Conservation (phyloP, 305 asterid species). For the Rubia peregrina region DNA sequence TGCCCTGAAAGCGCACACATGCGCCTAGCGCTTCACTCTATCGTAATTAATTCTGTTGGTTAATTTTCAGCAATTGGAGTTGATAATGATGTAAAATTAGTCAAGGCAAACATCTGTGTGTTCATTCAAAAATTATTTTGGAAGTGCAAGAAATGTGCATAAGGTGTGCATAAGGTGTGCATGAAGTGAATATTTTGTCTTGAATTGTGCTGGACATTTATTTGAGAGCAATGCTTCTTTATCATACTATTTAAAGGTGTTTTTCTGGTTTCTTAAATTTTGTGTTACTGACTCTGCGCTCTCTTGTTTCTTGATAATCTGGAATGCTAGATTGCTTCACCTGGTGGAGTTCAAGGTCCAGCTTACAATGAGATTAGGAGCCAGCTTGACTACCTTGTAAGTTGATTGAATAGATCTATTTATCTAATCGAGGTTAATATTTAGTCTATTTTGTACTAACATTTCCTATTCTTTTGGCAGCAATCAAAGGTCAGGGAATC, state of each 20-base stretch:
- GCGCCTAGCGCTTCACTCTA: too few relatives aligned
- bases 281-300: slow-evolving; percentile 9
- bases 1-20: too few relatives aligned
- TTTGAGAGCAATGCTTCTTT: too few relatives aligned
- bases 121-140: too few relatives aligned
- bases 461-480: slow-evolving; percentile 29
- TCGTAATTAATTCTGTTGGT: too few relatives aligned
- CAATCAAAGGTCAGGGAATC: slow-evolving; percentile 47
- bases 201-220: too few relatives aligned
- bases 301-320: slow-evolving; percentile 9
- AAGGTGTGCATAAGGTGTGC: too few relatives aligned
- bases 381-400: slow-evolving; percentile 48
- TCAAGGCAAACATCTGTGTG: neutral
- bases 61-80: neutral
- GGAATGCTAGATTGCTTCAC: slow-evolving; percentile 33
- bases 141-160: too few relatives aligned
- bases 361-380: slow-evolving; percentile 49
- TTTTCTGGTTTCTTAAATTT: neutral
- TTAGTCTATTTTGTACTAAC: neutral
- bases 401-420: slow-evolving; percentile 13
- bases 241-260: neutral
- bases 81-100: neutral
- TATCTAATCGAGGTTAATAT: neutral
- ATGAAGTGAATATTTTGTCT: too few relatives aligned
- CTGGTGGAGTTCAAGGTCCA: slow-evolving; percentile 20